These are phyloP conservation scores for Magnolia officinalis DNA, from an alignment of 164 flowering plant genomes.

Conservation along the genomic window DNA sequence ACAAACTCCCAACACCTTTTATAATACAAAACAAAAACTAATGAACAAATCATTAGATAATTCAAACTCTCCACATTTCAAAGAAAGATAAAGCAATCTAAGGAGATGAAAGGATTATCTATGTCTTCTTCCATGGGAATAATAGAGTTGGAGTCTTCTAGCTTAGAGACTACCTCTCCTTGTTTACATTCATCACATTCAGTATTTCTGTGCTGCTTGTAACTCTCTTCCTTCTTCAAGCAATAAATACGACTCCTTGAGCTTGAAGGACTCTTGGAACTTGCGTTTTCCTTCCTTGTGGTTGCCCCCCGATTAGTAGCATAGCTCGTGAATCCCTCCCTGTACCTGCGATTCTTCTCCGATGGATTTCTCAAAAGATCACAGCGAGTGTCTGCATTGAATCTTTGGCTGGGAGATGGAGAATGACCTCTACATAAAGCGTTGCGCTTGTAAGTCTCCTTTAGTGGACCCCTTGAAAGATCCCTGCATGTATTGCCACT, in stretches of 20 bases:
- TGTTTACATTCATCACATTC: background rate
- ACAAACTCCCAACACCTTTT: too few species aligned
- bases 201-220: background rate
- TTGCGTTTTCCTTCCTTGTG: background rate
- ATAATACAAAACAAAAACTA: background rate
- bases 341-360: background rate
- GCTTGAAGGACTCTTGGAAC: background rate
- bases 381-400: background rate
- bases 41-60: background rate
- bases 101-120: background rate
- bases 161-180: background rate
- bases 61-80: background rate
- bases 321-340: background rate
- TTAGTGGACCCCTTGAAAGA: background rate
- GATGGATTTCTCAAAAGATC: background rate
- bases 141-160: background rate
- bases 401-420: background rate
- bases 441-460: background rate
- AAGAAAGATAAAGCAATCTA: slow-evolving; percentile 2
- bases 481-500: background rate
- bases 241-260: background rate
- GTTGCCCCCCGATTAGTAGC: background rate
- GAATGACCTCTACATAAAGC: background rate
- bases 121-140: background rate
- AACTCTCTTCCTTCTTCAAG: background rate